Conservation (phyloP, 495 filamentous ascomycete species). For the Aspergillus carlsbadensis region DNA sequence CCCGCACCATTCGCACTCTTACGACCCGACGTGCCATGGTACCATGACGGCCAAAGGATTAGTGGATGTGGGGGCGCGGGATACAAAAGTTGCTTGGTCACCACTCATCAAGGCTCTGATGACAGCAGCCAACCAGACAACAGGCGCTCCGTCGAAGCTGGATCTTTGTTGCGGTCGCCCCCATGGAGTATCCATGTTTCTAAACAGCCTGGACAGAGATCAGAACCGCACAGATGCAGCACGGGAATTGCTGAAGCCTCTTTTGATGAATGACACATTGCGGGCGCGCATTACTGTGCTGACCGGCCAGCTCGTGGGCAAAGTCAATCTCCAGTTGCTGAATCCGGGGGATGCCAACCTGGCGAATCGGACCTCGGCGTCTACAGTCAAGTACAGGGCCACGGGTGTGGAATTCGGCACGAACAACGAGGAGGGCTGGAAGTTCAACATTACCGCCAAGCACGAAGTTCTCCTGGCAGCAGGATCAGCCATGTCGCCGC, state of each 20-base stretch:
- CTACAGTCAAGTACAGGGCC: constrained; percentile 14
- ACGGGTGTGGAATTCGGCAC: constrained; percentile 37
- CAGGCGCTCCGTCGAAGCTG: constrained; percentile 18
- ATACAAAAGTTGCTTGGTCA: constrained; percentile 18
- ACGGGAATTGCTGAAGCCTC: constrained; percentile 52
- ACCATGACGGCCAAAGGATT: constrained; percentile 24
- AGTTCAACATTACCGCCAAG: constrained; percentile 34
- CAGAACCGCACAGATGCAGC: constrained; percentile 40
- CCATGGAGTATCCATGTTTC: constrained; percentile 30
- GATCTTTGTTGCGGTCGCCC: constrained; percentile 27
- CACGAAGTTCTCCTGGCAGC: constrained; percentile 56
- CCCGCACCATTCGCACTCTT: constrained; percentile 23
- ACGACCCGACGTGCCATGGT: constrained; percentile 24
- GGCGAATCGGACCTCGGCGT: too few species aligned
- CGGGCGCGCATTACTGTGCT: constrained; percentile 44
- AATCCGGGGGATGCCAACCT: too few species aligned
- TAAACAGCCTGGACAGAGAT: constrained; percentile 20
- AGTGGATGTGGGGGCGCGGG: constrained; percentile 23
- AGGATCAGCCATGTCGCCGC: constrained; percentile 53
- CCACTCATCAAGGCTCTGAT: constrained; percentile 25
- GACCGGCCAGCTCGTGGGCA: constrained; percentile 43
- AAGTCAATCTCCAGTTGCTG: constrained; percentile 33
- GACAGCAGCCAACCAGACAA: constrained; percentile 7
- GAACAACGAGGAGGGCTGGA: constrained; percentile 19
- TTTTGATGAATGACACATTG: constrained; percentile 37